Evolutionary conservation across 192 early-diverging fungal species (phyloP), one percentile per base, ranked within the genome.

Genomic region (Neocallimastix lanati): DNA sequence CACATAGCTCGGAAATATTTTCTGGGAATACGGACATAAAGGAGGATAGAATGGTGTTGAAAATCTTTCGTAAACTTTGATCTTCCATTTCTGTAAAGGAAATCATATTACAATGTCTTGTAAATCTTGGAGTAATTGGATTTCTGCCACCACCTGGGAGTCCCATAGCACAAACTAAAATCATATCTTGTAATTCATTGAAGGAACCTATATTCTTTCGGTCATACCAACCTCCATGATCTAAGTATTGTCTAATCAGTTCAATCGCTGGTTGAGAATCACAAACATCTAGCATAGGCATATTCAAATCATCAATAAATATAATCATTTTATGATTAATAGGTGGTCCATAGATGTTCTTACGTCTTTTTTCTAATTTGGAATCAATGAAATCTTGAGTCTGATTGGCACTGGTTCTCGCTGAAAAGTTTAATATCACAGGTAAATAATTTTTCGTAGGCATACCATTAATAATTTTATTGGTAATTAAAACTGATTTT

Each of bases 261-360:
- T 90, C 89, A 50, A 90, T 90, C 9, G 89, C 86, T 14, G 89
- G 89, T 78, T 90, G 89, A 12, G 89, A 87, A 27, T 88, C 89
- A 78, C 89, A 90, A 50, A 78, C 77, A 79, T 90, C 89, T n/a
- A 85, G 79, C 18, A 87, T 85, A 9, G 89, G 89, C 89, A 90
- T 90, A 84, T 90, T 90, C 77, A 90, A 80, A 81, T 90, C 89
- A 77, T 90, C 89, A 11, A 90, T 85, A 83, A 90, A 90, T 28
- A 90, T 87, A 50, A 90, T 80, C 21, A 81, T 80, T 78, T 82
- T 83, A 78, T 90, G 88, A 16, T 88, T 88, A 67, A 90, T 78
- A 12, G 87, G 83, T 9, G 89, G 89, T 4, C 89, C 89, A 85
- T 85, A 89, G 1, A 90, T 86, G 7, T 88, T 88, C 77, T 90